Base-by-base conservation (phyloP, 1,284 basidiomycete species). In the Trametes pubescens region DNA sequence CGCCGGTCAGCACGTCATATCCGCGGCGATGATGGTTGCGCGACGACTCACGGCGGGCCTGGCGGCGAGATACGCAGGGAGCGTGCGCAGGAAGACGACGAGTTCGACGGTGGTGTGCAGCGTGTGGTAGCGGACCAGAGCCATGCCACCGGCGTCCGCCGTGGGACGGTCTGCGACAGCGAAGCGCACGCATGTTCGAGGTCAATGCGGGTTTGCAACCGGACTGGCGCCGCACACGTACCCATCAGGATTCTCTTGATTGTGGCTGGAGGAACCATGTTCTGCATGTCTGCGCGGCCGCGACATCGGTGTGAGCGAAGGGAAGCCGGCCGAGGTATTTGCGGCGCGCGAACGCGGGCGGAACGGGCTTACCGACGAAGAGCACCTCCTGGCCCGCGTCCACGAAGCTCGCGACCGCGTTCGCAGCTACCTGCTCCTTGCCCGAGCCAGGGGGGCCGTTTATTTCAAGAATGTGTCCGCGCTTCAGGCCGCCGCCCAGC, bases 371-470 rank as follows among this genome's bases (percentile, higher is more conserved):
- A 91, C 90, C 91, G 66, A 89, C 77, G 67, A 91, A 87, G 24
- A 92, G 73, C 11, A 88, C 81, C 37, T 81, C 80, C 51, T 86
- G 80, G 0, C 77, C 77, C 11, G 75, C 72, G 61, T 81, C 74
- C 4, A 84, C 75, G 62, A 87, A 86, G 6, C 75, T 79, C 43
- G 75, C 72, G 18, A 83, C 80, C 54, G 90, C 79, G 58, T 82
- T 79, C 11, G 83, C 73, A 3, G 84, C 82, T 3, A 90, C 69
- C 2, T 70, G 69, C 64, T 89, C 88, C 69, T 90, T 92, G 13
- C 83, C 82, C 52, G 84, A 83, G 47, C 91, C 91, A 1, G 91
- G 91, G 40, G 90, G 88, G 0, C 91, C 90, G 51, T 88, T 90
- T 70, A 92, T 77, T 76, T 92, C 90, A 38, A 92, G 78, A 64